Percentiles rank a stretch among this genome's conserved stretches.
phyloP scores from a whole-genome alignment of 2,329 filamentous ascomycete genomes.

The Fusarium sp. region DNA sequence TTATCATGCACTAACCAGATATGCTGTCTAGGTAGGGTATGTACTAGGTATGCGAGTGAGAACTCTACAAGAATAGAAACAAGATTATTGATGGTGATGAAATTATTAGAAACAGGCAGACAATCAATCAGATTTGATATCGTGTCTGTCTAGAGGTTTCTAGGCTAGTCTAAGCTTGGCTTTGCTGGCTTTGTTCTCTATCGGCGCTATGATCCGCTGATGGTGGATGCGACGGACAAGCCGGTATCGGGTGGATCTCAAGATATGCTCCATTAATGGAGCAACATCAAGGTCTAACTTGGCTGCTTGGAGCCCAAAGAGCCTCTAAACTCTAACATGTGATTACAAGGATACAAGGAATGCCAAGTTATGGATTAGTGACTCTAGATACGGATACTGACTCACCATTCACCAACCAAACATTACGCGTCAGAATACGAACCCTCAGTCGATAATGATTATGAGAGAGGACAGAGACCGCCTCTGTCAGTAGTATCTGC shows the following conservation, averaged over 20 bases:
- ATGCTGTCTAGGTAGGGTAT: too few species aligned
- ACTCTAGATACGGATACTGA: neutral
- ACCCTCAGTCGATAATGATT: neutral
- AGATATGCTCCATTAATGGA: neutral
- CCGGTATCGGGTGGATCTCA: conserved; percentile 24
- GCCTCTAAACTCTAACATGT: conserved; percentile 28
- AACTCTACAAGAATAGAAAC: conserved; percentile 16
- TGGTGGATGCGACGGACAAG: conserved; percentile 22
- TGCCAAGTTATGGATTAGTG: neutral
- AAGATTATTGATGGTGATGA: neutral
- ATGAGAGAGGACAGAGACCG: neutral
- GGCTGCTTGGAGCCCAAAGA: conserved; percentile 28
- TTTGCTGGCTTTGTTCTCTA: conserved; percentile 18
- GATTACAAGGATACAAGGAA: conserved; percentile 2
- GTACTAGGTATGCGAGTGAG: neutral
- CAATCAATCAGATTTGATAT: neutral
- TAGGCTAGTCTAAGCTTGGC: conserved; percentile 25
- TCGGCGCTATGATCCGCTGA: conserved; percentile 18
- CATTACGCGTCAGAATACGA: conserved; percentile 31
- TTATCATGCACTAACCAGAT: conserved; percentile 14
- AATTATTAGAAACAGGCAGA: conserved; percentile 10
- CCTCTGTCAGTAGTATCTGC: conserved; percentile 7
- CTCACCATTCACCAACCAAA: neutral
- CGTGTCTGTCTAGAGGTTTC: conserved; percentile 15
- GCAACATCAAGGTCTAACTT: neutral